These are phyloP conservation scores for Podaxis rugospora DNA, from an alignment of 768 basidiomycete genomes.

Conservation along the genomic window DNA sequence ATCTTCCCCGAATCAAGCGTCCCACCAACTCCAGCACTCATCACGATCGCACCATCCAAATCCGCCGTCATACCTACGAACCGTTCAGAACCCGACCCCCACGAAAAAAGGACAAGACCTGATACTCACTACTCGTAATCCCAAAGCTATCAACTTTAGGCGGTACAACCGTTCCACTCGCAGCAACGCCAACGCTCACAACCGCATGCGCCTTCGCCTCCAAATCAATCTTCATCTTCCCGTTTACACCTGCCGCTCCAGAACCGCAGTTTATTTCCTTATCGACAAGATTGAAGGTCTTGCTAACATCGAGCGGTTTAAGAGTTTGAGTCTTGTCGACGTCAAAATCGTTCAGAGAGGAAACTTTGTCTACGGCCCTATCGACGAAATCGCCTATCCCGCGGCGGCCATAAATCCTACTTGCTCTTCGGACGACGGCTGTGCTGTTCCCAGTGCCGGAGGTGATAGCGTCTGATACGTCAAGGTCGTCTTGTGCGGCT, in stretches of 20 bases:
- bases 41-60: slow-evolving; percentile 32
- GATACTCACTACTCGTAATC: slow-evolving; percentile 27
- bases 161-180: slow-evolving; percentile 40
- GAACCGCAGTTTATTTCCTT: slow-evolving; percentile 23
- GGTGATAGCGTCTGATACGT: not conserved
- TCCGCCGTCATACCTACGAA: slow-evolving; percentile 29
- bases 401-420: slow-evolving; percentile 20
- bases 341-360: slow-evolving; percentile 16
- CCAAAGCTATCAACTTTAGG: slow-evolving; percentile 33
- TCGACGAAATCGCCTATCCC: no score
- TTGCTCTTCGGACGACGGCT: not conserved
- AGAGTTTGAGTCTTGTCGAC: slow-evolving; percentile 26
- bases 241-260: slow-evolving; percentile 8
- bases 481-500: not conserved
- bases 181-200: slow-evolving; percentile 34
- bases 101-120: not conserved
- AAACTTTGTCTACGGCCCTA: no score
- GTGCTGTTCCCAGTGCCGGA: not conserved
- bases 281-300: slow-evolving; percentile 27
- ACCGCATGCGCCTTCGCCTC: slow-evolving; percentile 28
- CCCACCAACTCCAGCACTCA: slow-evolving; percentile 35
- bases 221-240: slow-evolving; percentile 23
- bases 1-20: slow-evolving; percentile 39
- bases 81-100: not conserved
- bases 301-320: slow-evolving; percentile 25